phyloP scores from a whole-genome alignment of 257 asterid species.

The Datura wrightii region DNA sequence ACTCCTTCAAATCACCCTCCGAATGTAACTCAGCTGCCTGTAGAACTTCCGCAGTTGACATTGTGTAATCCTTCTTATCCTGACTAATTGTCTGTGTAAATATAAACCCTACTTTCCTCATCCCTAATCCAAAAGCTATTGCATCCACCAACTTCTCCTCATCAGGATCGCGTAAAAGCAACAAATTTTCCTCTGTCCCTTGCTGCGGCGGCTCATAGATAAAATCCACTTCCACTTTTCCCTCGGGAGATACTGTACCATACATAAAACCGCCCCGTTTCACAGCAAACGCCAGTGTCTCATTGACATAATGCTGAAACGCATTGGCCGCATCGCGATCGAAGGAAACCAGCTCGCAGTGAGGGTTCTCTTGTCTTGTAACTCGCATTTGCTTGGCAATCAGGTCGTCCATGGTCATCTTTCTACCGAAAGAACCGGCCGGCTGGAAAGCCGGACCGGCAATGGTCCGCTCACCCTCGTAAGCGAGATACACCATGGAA shows the following conservation, averaged over 20 bases:
- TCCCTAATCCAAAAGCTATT: slow-evolving; percentile 80
- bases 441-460: slow-evolving; percentile 75
- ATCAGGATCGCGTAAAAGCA: slow-evolving; percentile 68
- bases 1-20: slow-evolving; percentile 83
- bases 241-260: slow-evolving; percentile 80
- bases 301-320: slow-evolving; percentile 91
- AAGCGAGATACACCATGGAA: slow-evolving; percentile 77
- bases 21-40: slow-evolving; percentile 91
- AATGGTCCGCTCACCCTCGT: slow-evolving; percentile 83
- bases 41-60: slow-evolving; percentile 76
- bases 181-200: slow-evolving; percentile 72
- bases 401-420: slow-evolving; percentile 97
- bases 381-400: slow-evolving; percentile 96
- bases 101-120: slow-evolving; percentile 86
- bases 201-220: slow-evolving; percentile 94
- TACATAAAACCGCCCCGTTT: slow-evolving; percentile 96
- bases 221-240: slow-evolving; percentile 83
- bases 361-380: slow-evolving; percentile 86
- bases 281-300: slow-evolving; percentile 81
- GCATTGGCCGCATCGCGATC: slow-evolving; percentile 94
- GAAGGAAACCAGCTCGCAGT: slow-evolving; percentile 85
- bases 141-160: slow-evolving; percentile 87
- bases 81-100: slow-evolving; percentile 87
- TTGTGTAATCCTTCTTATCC: slow-evolving; percentile 83
- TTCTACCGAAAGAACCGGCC: slow-evolving; percentile 88